Base-by-base conservation (phyloP, 129 eudicot genomes). In the Cynara cardunculus region DNA sequence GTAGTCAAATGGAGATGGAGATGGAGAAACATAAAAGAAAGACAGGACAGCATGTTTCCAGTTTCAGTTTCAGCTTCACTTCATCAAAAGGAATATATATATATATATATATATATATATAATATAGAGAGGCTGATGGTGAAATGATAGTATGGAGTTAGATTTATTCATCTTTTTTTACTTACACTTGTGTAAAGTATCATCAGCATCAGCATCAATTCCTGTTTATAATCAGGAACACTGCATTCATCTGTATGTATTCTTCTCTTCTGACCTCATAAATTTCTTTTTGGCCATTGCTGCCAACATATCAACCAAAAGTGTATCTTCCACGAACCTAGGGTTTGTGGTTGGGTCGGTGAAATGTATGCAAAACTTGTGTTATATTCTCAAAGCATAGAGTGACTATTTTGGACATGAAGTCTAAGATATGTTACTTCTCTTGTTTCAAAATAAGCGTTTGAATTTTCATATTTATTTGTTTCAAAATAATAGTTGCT, bases 111-210 rank as follows among this genome's bases (percentile, higher is more conserved):
- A 37, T 70, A 79, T 62, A 74, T 59, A 59, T 74, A 81, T 79
- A 66, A 22, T 37, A 56, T 34, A 69, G 7, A 70, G 10, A 21
- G 19, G 10, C n/a, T n/a, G n/a, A n/a, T 41, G 53, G 18, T 18
- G 12, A 41, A 41, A 41, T 41, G 12, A 41, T 41, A 41, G 67
- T 65, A 76, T 53, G 64, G 59, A 76, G 76, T 69, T 82, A 76
- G 85, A 82, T 82, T 53, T 69, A 82, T 31, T 82, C 72, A 11
- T 56, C 65, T 53, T 82, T 74, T 82, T 75, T 82, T 75, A 32
- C 69, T 75, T 68, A 71, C 69, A 32, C 56, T n/a, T 75, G 65
- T 75, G 65, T 76, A 82, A 82, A 82, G 85, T 69, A 61, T 76
- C 21, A 46, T 46, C 61, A 13, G 18, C 65, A 56, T 56, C 64